A percentile compares a stretch with the other conserved stretches of the same genome.
These are phyloP conservation scores for Dactylellina sp. DNA, from an alignment of 2,329 filamentous ascomycete species.

Conservation along the genomic window DNA sequence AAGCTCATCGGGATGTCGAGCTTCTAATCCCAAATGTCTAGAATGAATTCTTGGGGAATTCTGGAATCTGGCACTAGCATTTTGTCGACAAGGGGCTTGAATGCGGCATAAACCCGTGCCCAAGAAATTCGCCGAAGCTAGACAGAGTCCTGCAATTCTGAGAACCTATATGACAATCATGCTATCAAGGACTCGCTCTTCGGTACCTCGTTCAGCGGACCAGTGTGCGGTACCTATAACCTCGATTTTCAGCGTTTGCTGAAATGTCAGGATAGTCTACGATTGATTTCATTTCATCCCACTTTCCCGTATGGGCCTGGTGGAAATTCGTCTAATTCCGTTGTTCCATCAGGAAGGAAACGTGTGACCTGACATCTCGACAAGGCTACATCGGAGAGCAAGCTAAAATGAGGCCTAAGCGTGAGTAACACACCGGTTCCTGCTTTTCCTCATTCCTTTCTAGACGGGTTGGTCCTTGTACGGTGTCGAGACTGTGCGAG, in stretches of 20 bases:
- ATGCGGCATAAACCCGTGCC: constrained; percentile 22
- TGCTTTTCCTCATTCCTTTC: constrained; percentile 56
- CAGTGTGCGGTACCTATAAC: constrained; percentile 8
- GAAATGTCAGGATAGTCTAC: constrained; percentile 23
- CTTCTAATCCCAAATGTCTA: constrained; percentile 12
- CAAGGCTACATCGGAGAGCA: constrained; percentile 50
- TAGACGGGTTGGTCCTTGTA: constrained; percentile 53
- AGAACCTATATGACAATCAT: constrained; percentile 9
- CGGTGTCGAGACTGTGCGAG: constrained; percentile 16
- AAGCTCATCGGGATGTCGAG: constrained; percentile 41
- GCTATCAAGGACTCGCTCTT: constrained; percentile 21
- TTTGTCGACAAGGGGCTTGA: constrained; percentile 4
- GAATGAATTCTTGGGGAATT: constrained; percentile 3
- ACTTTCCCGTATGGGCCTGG: constrained; percentile 54
- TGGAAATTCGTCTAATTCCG: constrained; percentile 56
- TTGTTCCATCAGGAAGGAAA: constrained; percentile 56
- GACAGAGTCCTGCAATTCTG: neutral
- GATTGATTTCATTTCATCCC: constrained; percentile 43
- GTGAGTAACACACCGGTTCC: constrained; percentile 54
- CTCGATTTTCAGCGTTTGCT: constrained; percentile 21
- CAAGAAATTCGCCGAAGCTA: constrained; percentile 26
- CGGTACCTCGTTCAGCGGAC: constrained; percentile 25
- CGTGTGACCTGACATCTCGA: constrained; percentile 56
- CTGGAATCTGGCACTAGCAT: constrained; percentile 19
- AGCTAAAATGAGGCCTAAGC: constrained; percentile 40